phyloP scores from a whole-genome alignment of 139 green algal species.

The Ettlia oleoabundans region DNA sequence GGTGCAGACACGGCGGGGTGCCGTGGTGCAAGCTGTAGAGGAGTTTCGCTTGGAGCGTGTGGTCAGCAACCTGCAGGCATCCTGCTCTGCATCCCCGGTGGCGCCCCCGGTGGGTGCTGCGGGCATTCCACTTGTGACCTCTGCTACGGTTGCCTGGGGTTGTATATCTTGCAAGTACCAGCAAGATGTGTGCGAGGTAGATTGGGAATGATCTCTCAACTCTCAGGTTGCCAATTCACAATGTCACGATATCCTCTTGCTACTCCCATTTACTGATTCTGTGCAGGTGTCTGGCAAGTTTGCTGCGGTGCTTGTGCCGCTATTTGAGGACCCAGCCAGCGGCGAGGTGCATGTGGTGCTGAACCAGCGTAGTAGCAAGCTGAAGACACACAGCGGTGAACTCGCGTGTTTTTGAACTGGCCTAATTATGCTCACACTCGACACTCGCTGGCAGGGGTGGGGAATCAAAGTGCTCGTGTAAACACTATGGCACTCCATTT shows the following conservation, averaged over 20 bases:
- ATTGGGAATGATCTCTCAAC: too few species aligned
- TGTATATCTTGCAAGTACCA: too few species aligned
- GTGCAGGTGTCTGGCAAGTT: slow-evolving; percentile 40
- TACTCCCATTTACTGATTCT: too few species aligned
- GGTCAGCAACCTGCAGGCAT: slow-evolving; percentile 21
- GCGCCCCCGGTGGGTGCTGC: neutral
- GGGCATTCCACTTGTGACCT: neutral
- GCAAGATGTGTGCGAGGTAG: too few species aligned
- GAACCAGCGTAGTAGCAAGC: slow-evolving; percentile 56
- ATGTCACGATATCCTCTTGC: too few species aligned
- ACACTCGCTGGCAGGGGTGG: too few species aligned
- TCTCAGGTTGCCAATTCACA: too few species aligned
- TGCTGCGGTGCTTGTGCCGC: slow-evolving; percentile 62
- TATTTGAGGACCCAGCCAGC: slow-evolving; percentile 57
- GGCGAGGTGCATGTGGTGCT: slow-evolving; percentile 63
- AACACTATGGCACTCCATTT: too few species aligned
- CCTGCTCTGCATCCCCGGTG: neutral
- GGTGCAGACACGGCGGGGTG: slow-evolving; percentile 12
- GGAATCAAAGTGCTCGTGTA: too few species aligned
- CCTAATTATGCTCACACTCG: too few species aligned
- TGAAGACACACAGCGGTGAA: slow-evolving; percentile 50
- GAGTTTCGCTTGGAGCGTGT: slow-evolving; percentile 4
- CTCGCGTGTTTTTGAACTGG: too few species aligned
- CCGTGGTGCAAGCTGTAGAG: neutral
- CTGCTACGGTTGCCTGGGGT: too few species aligned